These are phyloP conservation scores for Striga hermonthica DNA, from an alignment of 305 asterid species.

Conservation along the genomic window DNA sequence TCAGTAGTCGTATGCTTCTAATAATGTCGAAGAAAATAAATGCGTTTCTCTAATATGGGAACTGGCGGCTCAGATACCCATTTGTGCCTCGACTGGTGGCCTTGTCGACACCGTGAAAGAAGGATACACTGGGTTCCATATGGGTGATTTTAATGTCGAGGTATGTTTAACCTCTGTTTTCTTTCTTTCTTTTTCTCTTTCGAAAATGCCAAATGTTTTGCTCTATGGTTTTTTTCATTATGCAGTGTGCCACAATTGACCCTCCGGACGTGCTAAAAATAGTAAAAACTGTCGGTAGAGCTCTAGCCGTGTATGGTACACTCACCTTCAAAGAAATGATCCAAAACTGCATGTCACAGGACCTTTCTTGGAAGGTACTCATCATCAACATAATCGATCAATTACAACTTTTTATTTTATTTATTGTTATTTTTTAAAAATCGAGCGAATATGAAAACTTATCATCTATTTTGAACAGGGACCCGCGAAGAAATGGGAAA, in stretches of 20 bases:
- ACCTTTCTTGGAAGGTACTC: constrained; percentile 86
- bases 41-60: constrained; percentile 1
- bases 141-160: constrained; percentile 82
- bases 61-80: constrained; percentile 54
- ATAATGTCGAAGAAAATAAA: background rate
- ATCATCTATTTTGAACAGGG: constrained; percentile 33
- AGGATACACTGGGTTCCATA: constrained; percentile 88
- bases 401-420: background rate
- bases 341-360: constrained; percentile 79
- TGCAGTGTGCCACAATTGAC: constrained; percentile 70
- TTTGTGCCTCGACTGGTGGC: constrained; percentile 91
- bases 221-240: constrained; percentile 24
- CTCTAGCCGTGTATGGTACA: constrained; percentile 56
- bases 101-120: constrained; percentile 91
- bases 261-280: constrained; percentile 70
- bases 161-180: constrained; percentile 28
- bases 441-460: too few species aligned
- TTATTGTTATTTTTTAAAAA: background rate
- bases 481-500: constrained; percentile 82
- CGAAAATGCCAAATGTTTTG: background rate
- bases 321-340: constrained; percentile 64
- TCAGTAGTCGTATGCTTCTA: too few species aligned
- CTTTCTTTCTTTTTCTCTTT: too few species aligned
- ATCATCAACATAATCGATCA: background rate
- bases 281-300: constrained; percentile 51